Conservation (phyloP, 2,329 filamentous ascomycete species). For the Penicillium vulpinum region DNA sequence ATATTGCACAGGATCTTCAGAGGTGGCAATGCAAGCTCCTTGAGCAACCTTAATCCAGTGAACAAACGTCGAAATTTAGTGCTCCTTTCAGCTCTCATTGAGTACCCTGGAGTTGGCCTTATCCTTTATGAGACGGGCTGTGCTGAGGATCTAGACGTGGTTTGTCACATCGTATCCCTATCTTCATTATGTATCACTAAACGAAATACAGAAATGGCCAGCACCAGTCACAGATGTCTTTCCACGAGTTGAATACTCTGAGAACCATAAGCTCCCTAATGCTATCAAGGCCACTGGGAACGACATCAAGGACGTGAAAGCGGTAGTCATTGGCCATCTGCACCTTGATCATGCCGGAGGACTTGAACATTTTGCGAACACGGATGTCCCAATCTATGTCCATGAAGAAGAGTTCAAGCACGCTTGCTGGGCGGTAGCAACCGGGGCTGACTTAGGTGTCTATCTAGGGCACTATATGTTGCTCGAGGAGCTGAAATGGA, state of each 20-base stretch:
- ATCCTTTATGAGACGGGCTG: slow-evolving; percentile 51
- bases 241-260: slow-evolving; percentile 35
- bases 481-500: slow-evolving; percentile 44
- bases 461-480: slow-evolving; percentile 42
- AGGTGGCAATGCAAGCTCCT: slow-evolving; percentile 42
- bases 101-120: slow-evolving; percentile 46
- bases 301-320: slow-evolving; percentile 50
- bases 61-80: slow-evolving; percentile 47
- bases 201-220: slow-evolving; percentile 33
- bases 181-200: not conserved
- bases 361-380: slow-evolving; percentile 47
- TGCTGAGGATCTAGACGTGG: slow-evolving; percentile 44
- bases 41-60: slow-evolving; percentile 38
- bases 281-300: slow-evolving; percentile 43
- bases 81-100: slow-evolving; percentile 46
- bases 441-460: slow-evolving; percentile 42
- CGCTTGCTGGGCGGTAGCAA: slow-evolving; percentile 49
- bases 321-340: slow-evolving; percentile 50
- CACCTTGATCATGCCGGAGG: slow-evolving; percentile 53
- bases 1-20: slow-evolving; percentile 35
- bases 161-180: slow-evolving; percentile 19
- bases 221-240: slow-evolving; percentile 43
- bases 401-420: slow-evolving; percentile 51
- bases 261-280: slow-evolving; percentile 35
- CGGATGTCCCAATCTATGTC: slow-evolving; percentile 48